These are phyloP conservation scores for Colletotrichum plurivorum DNA, from an alignment of 2,329 filamentous ascomycete genomes.

Conservation along the genomic window DNA sequence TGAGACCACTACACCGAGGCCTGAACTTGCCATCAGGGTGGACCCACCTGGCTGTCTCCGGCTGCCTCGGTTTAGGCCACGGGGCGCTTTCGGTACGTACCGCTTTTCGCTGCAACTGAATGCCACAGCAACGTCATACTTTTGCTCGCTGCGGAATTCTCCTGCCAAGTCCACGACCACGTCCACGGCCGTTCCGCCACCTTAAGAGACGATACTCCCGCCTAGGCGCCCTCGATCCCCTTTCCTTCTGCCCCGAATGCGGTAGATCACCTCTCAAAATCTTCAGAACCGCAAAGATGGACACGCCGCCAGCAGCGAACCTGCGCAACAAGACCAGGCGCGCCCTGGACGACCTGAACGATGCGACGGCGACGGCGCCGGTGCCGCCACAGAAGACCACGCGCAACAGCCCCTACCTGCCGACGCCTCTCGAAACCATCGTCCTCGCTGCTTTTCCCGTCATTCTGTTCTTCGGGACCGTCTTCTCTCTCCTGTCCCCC, in stretches of 20 bases:
- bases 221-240: background rate
- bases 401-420: slow-evolving; percentile 73
- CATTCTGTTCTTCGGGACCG: slow-evolving; percentile 83
- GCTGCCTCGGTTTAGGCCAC: background rate
- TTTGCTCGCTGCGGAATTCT: slow-evolving; percentile 26
- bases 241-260: slow-evolving; percentile 28
- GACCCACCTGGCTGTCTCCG: background rate
- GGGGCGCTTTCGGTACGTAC: slow-evolving; percentile 15
- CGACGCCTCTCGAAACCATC: slow-evolving; percentile 76
- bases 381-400: slow-evolving; percentile 41
- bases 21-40: too few relatives aligned
- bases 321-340: slow-evolving; percentile 39
- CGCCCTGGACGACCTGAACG: slow-evolving; percentile 39
- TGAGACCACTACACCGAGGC: background rate
- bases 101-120: background rate
- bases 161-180: slow-evolving; percentile 16
- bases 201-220: slow-evolving; percentile 15
- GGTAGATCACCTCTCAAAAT: slow-evolving; percentile 5
- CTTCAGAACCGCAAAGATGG: slow-evolving; percentile 25
- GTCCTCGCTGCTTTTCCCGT: slow-evolving; percentile 80
- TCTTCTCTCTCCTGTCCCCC: slow-evolving; percentile 86
- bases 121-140: slow-evolving; percentile 38
- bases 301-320: slow-evolving; percentile 39
- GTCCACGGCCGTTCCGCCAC: background rate
- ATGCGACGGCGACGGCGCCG: slow-evolving; percentile 25